Conservation (phyloP, 164 flowering plant genomes). For the Dillenia suffruticosa region DNA sequence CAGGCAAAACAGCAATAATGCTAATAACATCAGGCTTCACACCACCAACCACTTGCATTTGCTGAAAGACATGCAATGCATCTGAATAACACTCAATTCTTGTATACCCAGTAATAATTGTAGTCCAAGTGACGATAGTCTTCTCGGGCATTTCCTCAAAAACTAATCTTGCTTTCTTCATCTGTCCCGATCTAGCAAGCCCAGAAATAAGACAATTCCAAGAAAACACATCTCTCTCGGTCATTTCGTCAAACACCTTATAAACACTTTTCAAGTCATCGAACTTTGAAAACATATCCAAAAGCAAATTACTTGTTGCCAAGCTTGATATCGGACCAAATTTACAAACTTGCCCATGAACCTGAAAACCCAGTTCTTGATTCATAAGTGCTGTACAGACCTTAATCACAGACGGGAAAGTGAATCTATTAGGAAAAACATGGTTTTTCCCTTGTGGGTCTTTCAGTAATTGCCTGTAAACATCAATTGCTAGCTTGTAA, state of each 20-base stretch:
- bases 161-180: constrained; percentile 39
- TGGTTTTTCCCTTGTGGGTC: constrained; percentile 8
- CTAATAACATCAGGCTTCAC: constrained; percentile 54
- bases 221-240: constrained; percentile 52
- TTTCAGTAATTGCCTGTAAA: constrained; percentile 45
- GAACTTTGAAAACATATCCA: constrained; percentile 66
- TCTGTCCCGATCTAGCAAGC: constrained; percentile 48
- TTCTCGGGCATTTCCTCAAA: constrained; percentile 47
- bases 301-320: constrained; percentile 41
- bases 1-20: constrained; percentile 59
- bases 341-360: constrained; percentile 60
- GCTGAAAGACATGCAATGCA: constrained; percentile 39
- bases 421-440: constrained; percentile 51
- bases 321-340: constrained; percentile 29
- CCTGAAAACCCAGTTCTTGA: constrained; percentile 41
- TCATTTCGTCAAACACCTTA: constrained; percentile 58
- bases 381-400: constrained; percentile 40
- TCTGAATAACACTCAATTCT: constrained; percentile 32
- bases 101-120: constrained; percentile 48
- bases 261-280: constrained; percentile 38
- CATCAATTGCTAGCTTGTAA: constrained; percentile 10
- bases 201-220: constrained; percentile 71
- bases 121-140: constrained; percentile 58
- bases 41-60: constrained; percentile 49
- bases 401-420: constrained; percentile 61